Conservation (phyloP, 2,329 filamentous ascomycete species). For the Aspergillus ibericus region DNA sequence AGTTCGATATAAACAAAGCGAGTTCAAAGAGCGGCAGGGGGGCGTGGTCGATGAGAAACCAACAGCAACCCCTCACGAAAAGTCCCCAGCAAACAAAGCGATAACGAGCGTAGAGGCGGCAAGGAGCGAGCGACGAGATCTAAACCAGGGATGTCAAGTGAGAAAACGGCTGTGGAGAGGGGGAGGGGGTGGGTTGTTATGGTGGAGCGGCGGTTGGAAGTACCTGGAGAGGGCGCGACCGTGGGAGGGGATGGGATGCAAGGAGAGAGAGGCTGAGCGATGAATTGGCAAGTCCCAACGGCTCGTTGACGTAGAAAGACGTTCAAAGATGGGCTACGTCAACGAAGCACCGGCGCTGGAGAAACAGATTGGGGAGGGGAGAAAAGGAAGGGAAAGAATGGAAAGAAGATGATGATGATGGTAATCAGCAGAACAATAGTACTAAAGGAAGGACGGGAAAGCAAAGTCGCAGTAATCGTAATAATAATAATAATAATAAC, state of each 20-base stretch:
- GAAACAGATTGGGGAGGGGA: slow-evolving; percentile 5
- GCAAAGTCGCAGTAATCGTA: not conserved
- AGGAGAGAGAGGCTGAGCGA: slow-evolving; percentile 19
- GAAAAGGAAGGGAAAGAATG: slow-evolving; percentile 1
- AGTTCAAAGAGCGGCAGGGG: slow-evolving; percentile 30
- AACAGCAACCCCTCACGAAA: slow-evolving; percentile 16
- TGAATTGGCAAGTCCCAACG: slow-evolving; percentile 25
- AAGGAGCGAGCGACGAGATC: slow-evolving; percentile 30
- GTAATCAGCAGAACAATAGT: slow-evolving; percentile 1
- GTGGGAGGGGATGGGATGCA: slow-evolving; percentile 19
- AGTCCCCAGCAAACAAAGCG: slow-evolving; percentile 8
- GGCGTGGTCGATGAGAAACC: slow-evolving; percentile 15
- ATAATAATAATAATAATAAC: not conserved
- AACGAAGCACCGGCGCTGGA: slow-evolving; percentile 31
- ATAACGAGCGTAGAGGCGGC: slow-evolving; percentile 29
- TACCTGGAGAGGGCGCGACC: slow-evolving; percentile 24
- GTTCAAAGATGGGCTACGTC: slow-evolving; percentile 25
- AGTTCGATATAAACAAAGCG: slow-evolving; percentile 17
- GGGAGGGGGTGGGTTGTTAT: slow-evolving; percentile 6
- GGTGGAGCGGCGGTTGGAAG: slow-evolving; percentile 5
- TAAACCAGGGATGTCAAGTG: slow-evolving; percentile 14
- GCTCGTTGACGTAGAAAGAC: slow-evolving; percentile 27
- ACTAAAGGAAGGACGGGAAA: slow-evolving; percentile 2
- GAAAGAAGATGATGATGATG: not conserved
- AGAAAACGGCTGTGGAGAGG: slow-evolving; percentile 10